Conservation (phyloP, 192 early-diverging fungal genomes). For the Coemansia sp. region DNA sequence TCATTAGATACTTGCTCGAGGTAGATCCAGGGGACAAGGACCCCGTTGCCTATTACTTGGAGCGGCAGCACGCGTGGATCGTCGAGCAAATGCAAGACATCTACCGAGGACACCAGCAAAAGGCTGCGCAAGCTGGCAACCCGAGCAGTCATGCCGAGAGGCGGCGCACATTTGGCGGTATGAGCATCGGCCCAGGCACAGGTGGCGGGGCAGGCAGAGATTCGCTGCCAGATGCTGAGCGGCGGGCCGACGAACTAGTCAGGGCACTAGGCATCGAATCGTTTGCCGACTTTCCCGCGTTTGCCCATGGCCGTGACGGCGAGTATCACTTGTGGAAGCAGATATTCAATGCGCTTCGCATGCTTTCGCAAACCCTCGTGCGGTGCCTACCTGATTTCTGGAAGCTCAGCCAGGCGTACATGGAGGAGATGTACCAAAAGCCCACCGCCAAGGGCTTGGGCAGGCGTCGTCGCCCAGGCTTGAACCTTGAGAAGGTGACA, state of each 20-base stretch:
- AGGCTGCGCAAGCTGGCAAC: constrained; percentile 29
- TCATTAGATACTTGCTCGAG: constrained; percentile 69
- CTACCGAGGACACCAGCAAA: constrained; percentile 60
- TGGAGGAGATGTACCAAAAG: constrained; percentile 76
- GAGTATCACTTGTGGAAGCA: constrained; percentile 70
- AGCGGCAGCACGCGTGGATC: constrained; percentile 87
- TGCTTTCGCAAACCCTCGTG: constrained; percentile 72
- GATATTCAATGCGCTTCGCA: constrained; percentile 66
- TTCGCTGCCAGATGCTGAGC: constrained; percentile 20
- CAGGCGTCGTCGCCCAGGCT: constrained; percentile 42
- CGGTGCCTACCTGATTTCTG: constrained; percentile 89
- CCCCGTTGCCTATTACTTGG: constrained; percentile 87
- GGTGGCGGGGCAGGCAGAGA: constrained; percentile 3
- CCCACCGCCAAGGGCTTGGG: constrained; percentile 38
- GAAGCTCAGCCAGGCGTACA: constrained; percentile 83
- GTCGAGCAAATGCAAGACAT: constrained; percentile 70
- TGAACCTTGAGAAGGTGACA: constrained; percentile 49
- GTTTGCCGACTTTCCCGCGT: constrained; percentile 38
- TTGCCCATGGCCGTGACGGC: constrained; percentile 42
- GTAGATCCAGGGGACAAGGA: constrained; percentile 70
- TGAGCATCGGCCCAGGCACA: background rate
- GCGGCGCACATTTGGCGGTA: constrained; percentile 10
- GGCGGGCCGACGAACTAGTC: constrained; percentile 41
- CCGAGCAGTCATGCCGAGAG: constrained; percentile 29
- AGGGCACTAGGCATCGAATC: constrained; percentile 42